These are phyloP conservation scores for Cyphellophora europaea DNA, from an alignment of 2,329 filamentous ascomycete species.

Conservation along the genomic window DNA sequence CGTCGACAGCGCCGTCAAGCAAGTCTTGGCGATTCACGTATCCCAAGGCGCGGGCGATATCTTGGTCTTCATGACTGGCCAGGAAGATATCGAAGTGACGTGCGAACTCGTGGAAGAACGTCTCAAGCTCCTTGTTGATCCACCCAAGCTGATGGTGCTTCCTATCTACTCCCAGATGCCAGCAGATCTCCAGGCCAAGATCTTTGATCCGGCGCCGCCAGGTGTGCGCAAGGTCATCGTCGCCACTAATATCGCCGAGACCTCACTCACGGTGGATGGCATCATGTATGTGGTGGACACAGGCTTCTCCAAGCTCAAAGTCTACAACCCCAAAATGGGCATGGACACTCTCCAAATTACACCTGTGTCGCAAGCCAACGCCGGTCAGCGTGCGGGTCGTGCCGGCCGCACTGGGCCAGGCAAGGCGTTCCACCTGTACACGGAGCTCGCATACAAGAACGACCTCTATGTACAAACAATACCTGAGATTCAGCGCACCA, in stretches of 20 bases:
- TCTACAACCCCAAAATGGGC: conserved; percentile 97
- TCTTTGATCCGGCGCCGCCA: conserved; percentile 85
- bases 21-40: conserved; percentile 90
- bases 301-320: conserved; percentile 94
- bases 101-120: conserved; percentile 88
- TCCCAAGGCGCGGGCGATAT: conserved; percentile 91
- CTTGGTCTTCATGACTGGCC: conserved; percentile 97
- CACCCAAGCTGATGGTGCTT: conserved; percentile 85
- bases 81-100: conserved; percentile 95
- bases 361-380: conserved; percentile 93
- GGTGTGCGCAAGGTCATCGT: conserved; percentile 83
- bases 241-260: conserved; percentile 96
- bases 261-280: conserved; percentile 87
- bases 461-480: conserved; percentile 96
- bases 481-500: conserved; percentile 93
- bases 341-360: conserved; percentile 99
- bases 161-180: conserved; percentile 99
- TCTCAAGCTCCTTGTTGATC: conserved; percentile 81
- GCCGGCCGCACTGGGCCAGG: conserved; percentile 91
- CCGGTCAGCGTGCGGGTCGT: conserved; percentile 83
- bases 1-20: conserved; percentile 92
- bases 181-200: conserved; percentile 89
- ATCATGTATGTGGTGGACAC: conserved; percentile 95
- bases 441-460: conserved; percentile 88
- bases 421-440: conserved; percentile 89